Evolutionary conservation across 306 rosid genomes (phyloP).

Genomic region (Castanea sativa): DNA sequence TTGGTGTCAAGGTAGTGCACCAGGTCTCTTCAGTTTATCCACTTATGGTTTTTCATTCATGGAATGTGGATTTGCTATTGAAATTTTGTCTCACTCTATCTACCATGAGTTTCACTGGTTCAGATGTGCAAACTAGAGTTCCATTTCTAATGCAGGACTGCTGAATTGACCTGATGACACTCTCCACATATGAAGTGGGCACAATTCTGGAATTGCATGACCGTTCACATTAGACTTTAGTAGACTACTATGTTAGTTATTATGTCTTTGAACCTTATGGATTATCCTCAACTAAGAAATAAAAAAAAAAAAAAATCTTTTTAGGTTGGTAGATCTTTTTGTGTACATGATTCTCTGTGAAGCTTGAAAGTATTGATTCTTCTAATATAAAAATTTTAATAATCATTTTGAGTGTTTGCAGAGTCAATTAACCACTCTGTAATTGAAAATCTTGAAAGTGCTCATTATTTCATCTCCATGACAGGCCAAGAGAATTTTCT

Average conservation of each 20-base stretch:
- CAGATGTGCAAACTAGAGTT: background rate
- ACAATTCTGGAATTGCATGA: background rate
- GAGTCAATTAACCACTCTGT: conserved; percentile 14
- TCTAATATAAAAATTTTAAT: background rate
- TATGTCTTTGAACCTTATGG: background rate
- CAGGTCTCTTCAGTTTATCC: background rate
- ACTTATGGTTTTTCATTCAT: background rate
- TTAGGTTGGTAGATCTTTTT: too few relatives aligned
- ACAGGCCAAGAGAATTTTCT: conserved; percentile 64
- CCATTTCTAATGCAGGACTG: background rate
- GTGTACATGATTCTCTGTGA: too few relatives aligned
- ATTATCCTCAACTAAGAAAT: background rate
- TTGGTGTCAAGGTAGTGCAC: too few relatives aligned
- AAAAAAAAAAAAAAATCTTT: too few relatives aligned
- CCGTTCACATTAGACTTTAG: background rate
- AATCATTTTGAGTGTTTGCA: conserved; percentile 2
- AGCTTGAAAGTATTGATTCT: too few relatives aligned
- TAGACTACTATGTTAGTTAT: too few relatives aligned
- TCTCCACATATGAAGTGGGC: background rate
- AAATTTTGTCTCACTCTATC: background rate
- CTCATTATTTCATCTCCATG: conserved; percentile 13
- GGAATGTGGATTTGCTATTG: background rate
- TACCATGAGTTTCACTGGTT: background rate
- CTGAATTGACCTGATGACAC: background rate
- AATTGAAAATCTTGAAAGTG: conserved; percentile 16